Percentiles rank a stretch among this genome's conserved stretches.
Evolutionary conservation across 495 filamentous ascomycete species (phyloP).

Genomic region (Clohesyomyces aquaticus): DNA sequence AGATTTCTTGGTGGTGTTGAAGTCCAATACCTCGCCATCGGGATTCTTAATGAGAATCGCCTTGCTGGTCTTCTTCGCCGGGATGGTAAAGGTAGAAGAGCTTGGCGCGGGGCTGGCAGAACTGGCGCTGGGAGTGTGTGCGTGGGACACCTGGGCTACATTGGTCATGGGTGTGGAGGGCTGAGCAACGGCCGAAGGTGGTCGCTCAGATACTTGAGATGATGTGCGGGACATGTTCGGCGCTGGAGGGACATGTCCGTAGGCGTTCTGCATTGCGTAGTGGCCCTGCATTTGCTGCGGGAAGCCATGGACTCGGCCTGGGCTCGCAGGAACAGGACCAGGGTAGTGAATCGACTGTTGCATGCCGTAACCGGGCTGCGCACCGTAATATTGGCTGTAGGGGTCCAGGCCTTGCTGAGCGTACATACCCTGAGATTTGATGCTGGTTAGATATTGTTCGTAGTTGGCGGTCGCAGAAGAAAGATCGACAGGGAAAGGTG

Average conservation of each 20-base stretch:
- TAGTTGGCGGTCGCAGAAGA: slow-evolving; percentile 71
- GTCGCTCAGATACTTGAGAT: slow-evolving; percentile 80
- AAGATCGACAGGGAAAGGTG: slow-evolving; percentile 57
- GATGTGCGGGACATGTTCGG: slow-evolving; percentile 79
- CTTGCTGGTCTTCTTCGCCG: slow-evolving; percentile 63
- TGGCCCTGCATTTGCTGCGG: slow-evolving; percentile 33
- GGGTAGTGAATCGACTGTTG: slow-evolving; percentile 49
- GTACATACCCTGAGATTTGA: slow-evolving; percentile 58
- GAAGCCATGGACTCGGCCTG: slow-evolving; percentile 41
- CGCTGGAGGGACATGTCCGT: slow-evolving; percentile 57
- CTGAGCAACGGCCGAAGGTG: slow-evolving; percentile 77
- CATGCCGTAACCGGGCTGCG: slow-evolving; percentile 52
- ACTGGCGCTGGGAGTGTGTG: slow-evolving; percentile 63
- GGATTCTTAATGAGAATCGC: slow-evolving; percentile 79
- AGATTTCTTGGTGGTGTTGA: slow-evolving; percentile 60
- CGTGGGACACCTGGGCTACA: slow-evolving; percentile 48
- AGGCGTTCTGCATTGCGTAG: slow-evolving; percentile 53
- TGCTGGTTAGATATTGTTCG: slow-evolving; percentile 72
- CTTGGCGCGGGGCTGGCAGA: slow-evolving; percentile 55
- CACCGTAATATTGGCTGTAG: slow-evolving; percentile 48
- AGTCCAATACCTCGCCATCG: slow-evolving; percentile 66
- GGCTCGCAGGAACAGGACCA: slow-evolving; percentile 42
- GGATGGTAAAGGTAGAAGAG: slow-evolving; percentile 57
- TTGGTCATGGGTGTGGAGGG: slow-evolving; percentile 63
- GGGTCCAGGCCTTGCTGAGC: slow-evolving; percentile 43